Evolutionary conservation across 768 basidiomycete species (phyloP).

Genomic region (Suillus subluteus): DNA sequence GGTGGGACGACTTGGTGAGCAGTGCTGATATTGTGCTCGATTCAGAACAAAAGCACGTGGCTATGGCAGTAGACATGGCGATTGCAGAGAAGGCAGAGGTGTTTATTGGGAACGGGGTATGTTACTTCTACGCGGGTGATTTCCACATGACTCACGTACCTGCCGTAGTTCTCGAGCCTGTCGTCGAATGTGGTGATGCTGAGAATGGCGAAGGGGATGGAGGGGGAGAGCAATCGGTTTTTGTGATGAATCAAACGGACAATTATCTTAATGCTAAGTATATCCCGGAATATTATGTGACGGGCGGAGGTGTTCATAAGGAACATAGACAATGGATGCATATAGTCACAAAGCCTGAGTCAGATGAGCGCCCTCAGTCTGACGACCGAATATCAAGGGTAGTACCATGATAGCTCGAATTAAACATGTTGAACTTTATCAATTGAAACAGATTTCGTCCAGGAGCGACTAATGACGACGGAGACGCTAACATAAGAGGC

Average conservation of each 20-base stretch:
- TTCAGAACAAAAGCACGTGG: conserved; percentile 48
- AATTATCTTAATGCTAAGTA: background rate
- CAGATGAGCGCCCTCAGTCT: background rate
- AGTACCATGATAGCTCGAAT: background rate
- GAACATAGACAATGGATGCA: background rate
- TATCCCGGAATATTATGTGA: background rate
- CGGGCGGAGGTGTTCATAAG: background rate
- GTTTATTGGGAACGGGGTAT: conserved; percentile 64
- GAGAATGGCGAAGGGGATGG: conserved; percentile 47
- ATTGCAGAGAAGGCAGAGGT: conserved; percentile 60
- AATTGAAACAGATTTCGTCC: background rate
- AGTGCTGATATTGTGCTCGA: conserved; percentile 47
- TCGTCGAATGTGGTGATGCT: conserved; percentile 54
- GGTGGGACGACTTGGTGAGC: conserved; percentile 53
- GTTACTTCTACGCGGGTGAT: conserved; percentile 24
- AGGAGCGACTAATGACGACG: background rate
- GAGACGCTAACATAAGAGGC: background rate
- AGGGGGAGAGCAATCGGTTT: conserved; percentile 42
- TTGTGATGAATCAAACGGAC: conserved; percentile 31
- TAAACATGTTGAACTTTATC: background rate
- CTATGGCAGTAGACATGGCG: conserved; percentile 62
- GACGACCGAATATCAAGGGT: background rate
- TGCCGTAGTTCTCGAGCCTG: conserved; percentile 49
- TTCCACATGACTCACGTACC: background rate
- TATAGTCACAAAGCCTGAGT: background rate